Evolutionary conservation across 2,329 filamentous ascomycete genomes (phyloP).

Genomic region (Claviceps maximensis): DNA sequence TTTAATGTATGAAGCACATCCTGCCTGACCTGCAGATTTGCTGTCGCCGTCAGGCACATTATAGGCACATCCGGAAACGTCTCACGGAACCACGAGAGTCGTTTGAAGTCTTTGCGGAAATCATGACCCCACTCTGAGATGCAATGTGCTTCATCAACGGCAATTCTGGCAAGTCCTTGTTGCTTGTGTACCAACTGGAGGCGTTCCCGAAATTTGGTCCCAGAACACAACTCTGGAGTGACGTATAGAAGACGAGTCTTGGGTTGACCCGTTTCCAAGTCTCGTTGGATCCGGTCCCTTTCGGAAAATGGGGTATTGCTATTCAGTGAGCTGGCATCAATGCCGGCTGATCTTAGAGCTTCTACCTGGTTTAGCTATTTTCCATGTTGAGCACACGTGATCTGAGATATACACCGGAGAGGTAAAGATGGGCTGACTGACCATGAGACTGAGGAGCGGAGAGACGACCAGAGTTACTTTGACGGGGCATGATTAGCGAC

Average conservation of each 20-base stretch:
- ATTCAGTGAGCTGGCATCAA: constrained; percentile 77
- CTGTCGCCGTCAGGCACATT: constrained; percentile 86
- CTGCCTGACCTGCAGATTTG: constrained; percentile 64
- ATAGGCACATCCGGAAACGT: constrained; percentile 77
- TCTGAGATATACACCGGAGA: constrained; percentile 2
- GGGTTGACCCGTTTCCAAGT: constrained; percentile 81
- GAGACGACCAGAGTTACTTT: constrained; percentile 82
- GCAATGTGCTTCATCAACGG: constrained; percentile 90
- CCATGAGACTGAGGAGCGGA: constrained; percentile 80
- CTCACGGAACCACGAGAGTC: constrained; percentile 71
- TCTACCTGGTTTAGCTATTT: constrained; percentile 79
- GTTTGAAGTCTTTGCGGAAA: constrained; percentile 85
- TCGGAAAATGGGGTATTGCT: constrained; percentile 58
- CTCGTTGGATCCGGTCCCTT: constrained; percentile 57
- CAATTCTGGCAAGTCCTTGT: constrained; percentile 73
- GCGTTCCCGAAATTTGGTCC: constrained; percentile 61
- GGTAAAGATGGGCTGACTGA: constrained; percentile 20
- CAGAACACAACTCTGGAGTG: constrained; percentile 77
- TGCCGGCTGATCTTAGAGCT: constrained; percentile 57
- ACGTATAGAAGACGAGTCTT: constrained; percentile 77
- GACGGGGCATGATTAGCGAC: constrained; percentile 5
- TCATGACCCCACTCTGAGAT: constrained; percentile 98
- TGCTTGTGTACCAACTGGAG: constrained; percentile 65
- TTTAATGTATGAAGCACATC: constrained; percentile 70
- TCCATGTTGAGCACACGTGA: background rate